phyloP scores from a whole-genome alignment of 2,329 filamentous ascomycete genomes.

The Talaromyces rugulosus region DNA sequence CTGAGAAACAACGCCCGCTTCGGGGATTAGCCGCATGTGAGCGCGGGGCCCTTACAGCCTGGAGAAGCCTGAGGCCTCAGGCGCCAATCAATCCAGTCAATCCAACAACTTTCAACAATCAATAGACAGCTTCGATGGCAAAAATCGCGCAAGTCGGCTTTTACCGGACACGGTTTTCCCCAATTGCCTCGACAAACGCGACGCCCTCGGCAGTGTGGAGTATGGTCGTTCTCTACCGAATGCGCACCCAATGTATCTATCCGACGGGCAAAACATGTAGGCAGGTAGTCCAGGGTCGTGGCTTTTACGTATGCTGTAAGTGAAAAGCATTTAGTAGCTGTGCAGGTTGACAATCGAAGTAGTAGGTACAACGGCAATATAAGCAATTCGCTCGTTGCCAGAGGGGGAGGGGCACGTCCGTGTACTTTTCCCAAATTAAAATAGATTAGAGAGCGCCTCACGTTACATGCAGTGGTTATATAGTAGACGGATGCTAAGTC shows the following conservation, averaged over 20 bases:
- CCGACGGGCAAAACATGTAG: background rate
- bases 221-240: background rate
- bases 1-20: constrained; percentile 10
- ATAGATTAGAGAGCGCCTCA: background rate
- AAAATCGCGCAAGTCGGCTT: background rate
- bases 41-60: background rate
- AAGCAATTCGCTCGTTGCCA: background rate
- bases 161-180: background rate
- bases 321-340: background rate
- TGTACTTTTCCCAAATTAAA: background rate
- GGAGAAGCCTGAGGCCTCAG: background rate
- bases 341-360: background rate
- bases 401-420: background rate
- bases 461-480: background rate
- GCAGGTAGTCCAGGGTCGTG: background rate
- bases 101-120: background rate
- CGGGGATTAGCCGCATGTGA: constrained; percentile 10
- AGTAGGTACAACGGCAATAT: background rate
- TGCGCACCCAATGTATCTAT: background rate
- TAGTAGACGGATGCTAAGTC: background rate
- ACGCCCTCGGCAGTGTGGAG: background rate
- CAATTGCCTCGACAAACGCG: background rate
- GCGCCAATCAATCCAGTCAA: background rate
- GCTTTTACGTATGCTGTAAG: background rate
- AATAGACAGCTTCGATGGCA: no score